A percentile compares a stretch with the other conserved stretches of the same genome.
These are phyloP conservation scores for Boletus vermiculosoides DNA, from an alignment of 768 basidiomycete genomes.

Conservation along the genomic window DNA sequence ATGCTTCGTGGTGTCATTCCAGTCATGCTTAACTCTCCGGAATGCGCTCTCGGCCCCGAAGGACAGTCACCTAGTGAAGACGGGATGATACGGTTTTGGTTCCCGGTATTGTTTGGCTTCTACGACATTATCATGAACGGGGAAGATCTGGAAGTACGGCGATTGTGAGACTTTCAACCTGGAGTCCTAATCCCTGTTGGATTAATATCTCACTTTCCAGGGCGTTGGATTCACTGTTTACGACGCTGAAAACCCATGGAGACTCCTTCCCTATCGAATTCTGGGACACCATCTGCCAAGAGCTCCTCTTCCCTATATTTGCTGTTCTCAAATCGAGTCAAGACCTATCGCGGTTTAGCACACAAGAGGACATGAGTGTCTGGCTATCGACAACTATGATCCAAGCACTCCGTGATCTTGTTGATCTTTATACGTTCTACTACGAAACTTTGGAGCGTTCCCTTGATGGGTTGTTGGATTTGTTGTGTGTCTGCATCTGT, in stretches of 20 bases:
- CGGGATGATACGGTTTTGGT: constrained; percentile 95
- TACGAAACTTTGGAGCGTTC: constrained; percentile 88
- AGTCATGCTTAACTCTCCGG: constrained; percentile 83
- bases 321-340: constrained; percentile 91
- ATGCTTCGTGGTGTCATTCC: constrained; percentile 94
- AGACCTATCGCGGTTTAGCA: constrained; percentile 89
- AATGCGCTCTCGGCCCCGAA: constrained; percentile 47
- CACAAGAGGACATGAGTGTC: constrained; percentile 98
- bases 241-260: constrained; percentile 89
- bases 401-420: constrained; percentile 91
- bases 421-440: constrained; percentile 94
- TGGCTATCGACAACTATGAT: constrained; percentile 99
- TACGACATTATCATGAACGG: constrained; percentile 99
- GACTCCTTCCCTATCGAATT: constrained; percentile 83
- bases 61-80: constrained; percentile 58
- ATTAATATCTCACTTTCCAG: constrained; percentile 40
- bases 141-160: constrained; percentile 95
- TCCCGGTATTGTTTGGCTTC: constrained; percentile 94
- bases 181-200: constrained; percentile 1
- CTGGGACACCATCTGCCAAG: constrained; percentile 97
- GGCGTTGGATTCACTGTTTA: constrained; percentile 95
- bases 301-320: constrained; percentile 97
- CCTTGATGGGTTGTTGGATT: constrained; percentile 89
- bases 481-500: constrained; percentile 95
- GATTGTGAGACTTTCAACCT: constrained; percentile 64